These are phyloP conservation scores for Diplosphaera chodatii DNA, from an alignment of 139 green algal genomes.

Conservation along the genomic window DNA sequence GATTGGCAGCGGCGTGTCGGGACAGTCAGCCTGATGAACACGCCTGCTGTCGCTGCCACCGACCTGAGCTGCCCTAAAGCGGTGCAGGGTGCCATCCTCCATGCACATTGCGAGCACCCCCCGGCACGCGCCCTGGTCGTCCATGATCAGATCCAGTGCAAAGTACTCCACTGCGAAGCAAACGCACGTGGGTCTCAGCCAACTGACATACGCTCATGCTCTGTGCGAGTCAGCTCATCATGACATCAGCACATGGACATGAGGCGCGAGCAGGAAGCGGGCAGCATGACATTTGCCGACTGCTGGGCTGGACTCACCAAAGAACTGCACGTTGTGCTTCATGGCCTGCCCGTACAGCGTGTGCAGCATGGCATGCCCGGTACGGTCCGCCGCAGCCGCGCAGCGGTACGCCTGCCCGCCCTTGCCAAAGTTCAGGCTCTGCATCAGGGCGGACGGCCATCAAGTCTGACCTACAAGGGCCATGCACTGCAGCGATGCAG, in stretches of 20 bases:
- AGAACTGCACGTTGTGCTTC: constrained; percentile 96
- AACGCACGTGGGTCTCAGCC: too few species aligned
- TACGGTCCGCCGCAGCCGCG: constrained; percentile 89
- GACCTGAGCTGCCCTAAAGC: constrained; percentile 57
- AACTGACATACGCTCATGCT: too few species aligned
- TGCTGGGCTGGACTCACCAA: too few species aligned
- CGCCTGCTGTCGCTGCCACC: too few species aligned
- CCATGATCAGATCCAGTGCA: constrained; percentile 98
- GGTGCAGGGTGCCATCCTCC: constrained; percentile 96
- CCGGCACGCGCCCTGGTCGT: constrained; percentile 68
- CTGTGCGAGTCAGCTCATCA: not conserved
- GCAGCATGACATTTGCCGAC: too few species aligned
- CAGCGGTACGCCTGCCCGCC: constrained; percentile 87
- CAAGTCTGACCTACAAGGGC: too few species aligned
- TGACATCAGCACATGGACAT: not conserved
- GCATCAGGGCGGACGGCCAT: constrained; percentile 1
- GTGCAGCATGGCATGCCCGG: constrained; percentile 98
- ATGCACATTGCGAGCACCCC: constrained; percentile 93
- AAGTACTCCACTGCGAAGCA: constrained; percentile 96
- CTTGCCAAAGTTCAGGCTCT: constrained; percentile 91
- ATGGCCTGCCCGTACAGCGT: constrained; percentile 95
- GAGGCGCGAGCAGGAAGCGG: too few species aligned
- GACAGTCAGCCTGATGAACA: too few species aligned
- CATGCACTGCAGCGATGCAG: too few species aligned
- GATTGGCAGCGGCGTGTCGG: too few species aligned